A percentile compares a stretch with the other conserved stretches of the same genome.
Conservation (phyloP, 164 flowering plant species). For the Dillenia turbinata region DNA sequence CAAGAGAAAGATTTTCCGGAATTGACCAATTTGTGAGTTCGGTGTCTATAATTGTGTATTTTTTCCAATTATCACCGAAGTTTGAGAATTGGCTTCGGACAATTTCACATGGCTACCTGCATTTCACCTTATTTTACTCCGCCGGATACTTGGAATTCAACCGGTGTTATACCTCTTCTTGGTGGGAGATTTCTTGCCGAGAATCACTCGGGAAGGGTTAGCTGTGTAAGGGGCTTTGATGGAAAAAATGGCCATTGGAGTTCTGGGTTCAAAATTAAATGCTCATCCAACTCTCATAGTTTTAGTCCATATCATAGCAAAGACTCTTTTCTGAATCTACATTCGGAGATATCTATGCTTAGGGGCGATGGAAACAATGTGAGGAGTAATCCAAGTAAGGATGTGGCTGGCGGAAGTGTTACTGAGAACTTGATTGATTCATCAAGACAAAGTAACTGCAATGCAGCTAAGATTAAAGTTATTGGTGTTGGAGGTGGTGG, state of each 20-base stretch:
- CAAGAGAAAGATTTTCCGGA: too few species aligned
- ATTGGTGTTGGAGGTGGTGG: slow-evolving; percentile 99
- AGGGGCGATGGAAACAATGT: slow-evolving; percentile 57
- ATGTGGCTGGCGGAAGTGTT: slow-evolving; percentile 34
- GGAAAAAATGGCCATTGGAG: slow-evolving; percentile 24
- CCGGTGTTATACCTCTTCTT: slow-evolving; percentile 39
- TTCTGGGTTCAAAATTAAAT: slow-evolving; percentile 35
- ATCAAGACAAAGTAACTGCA: slow-evolving; percentile 38
- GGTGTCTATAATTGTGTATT: too few species aligned
- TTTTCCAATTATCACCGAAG: neutral
- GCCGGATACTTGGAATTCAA: slow-evolving; percentile 38
- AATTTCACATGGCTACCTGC: slow-evolving; percentile 43
- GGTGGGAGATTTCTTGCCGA: slow-evolving; percentile 38
- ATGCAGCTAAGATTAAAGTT: slow-evolving; percentile 90
- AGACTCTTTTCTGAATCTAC: slow-evolving; percentile 74
- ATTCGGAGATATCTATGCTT: slow-evolving; percentile 84
- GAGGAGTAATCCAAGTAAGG: slow-evolving; percentile 44
- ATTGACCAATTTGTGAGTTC: too few species aligned
- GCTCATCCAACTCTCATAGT: slow-evolving; percentile 53
- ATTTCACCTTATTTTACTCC: slow-evolving; percentile 29
- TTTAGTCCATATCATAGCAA: slow-evolving; percentile 41
- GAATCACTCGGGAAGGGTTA: slow-evolving; percentile 21
- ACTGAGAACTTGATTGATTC: slow-evolving; percentile 49
- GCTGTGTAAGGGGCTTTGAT: slow-evolving; percentile 34
- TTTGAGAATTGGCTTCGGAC: slow-evolving; percentile 1